Base-by-base conservation (phyloP, 2,329 filamentous ascomycete genomes). In the Alternaria hordeiaustralica region DNA sequence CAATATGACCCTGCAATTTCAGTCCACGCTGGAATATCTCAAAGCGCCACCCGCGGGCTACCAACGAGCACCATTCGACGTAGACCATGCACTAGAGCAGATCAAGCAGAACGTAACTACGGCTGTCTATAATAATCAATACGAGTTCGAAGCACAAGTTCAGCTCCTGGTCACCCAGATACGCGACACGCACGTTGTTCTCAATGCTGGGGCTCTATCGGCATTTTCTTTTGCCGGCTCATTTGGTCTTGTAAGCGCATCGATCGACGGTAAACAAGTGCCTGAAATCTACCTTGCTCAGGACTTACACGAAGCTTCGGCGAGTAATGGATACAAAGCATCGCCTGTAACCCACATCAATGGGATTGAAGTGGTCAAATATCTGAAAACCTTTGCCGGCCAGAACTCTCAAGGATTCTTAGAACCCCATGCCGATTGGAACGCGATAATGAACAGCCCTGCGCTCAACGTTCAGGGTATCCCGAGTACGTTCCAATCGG, bases 1-100 rank as follows among this genome's bases (percentile, higher is more conserved):
- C 57, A 83, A 83, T 61, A 76, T 81, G 15, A 84, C 82, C 0
- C 54, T 85, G 2, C 80, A 83, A 54, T 83, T 83, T 47, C 82
- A 84, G 50, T 82, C 76, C 59, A 83, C 82, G 2, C 65, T 83
- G 9, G 75, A 78, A 13, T 83, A 80, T 60, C 75, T 84, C 15
- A 79, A 80, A 43, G 68, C 77, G 25, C 82, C 82, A 0, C 81
- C 81, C 1, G 56, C 68, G 8, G 78, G 78, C 20, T 83, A 82
- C 61, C 82, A 81, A 65, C 82, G 81, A 59, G 82, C 78, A 12
- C 65, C 75, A 5, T 71, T 81, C 12, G 80, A 82, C 62, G 64
- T 82, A 2, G 6, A 73, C 3, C 62, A 59, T 21, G 76, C 70
- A 2, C 56, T 82, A 2, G 58, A 73, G 1, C 58, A 66, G 2